A percentile compares a stretch with the other conserved stretches of the same genome.
phyloP scores from a whole-genome alignment of 148 eudicot species.

The Euryodendron excelsum region DNA sequence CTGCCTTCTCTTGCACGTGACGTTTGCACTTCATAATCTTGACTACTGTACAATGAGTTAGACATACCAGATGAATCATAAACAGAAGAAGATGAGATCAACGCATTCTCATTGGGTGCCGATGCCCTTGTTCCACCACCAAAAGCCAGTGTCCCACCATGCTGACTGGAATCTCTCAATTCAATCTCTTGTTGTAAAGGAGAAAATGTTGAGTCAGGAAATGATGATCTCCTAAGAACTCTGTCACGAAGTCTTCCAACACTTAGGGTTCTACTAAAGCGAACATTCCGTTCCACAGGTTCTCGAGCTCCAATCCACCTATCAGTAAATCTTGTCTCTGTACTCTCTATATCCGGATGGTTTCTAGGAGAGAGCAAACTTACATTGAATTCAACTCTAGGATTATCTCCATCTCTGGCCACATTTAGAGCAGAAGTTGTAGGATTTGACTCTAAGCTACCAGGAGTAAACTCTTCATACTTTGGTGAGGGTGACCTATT shows the following conservation, averaged over 20 bases:
- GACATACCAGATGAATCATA: constrained; percentile 36
- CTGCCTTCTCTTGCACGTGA: constrained; percentile 55
- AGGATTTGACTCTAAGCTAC: constrained; percentile 27
- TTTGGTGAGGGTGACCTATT: constrained; percentile 36
- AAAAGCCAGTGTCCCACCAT: constrained; percentile 16
- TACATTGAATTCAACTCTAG: constrained; percentile 25
- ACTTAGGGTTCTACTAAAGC: constrained; percentile 86
- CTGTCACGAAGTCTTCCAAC: constrained; percentile 99
- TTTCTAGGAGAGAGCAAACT: constrained; percentile 46
- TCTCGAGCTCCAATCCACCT: constrained; percentile 56
- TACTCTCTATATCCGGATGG: constrained; percentile 33
- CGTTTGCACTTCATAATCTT: constrained; percentile 44
- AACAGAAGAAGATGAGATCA: constrained; percentile 41
- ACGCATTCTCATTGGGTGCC: constrained; percentile 42
- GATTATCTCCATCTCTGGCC: constrained; percentile 31
- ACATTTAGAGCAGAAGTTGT: constrained; percentile 31
- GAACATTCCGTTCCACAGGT: constrained; percentile 72
- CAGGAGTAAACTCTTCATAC: constrained; percentile 32
- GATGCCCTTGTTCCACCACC: constrained; percentile 28
- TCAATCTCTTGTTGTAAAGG: constrained; percentile 54
- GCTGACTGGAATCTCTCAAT: constrained; percentile 24
- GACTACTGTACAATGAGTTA: constrained; percentile 37
- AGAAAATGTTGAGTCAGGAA: constrained; percentile 56
- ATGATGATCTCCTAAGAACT: constrained; percentile 75
- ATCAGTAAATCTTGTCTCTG: constrained; percentile 44